phyloP scores from a whole-genome alignment of 2,329 filamentous ascomycete genomes.

The Monilinia fructicola region DNA sequence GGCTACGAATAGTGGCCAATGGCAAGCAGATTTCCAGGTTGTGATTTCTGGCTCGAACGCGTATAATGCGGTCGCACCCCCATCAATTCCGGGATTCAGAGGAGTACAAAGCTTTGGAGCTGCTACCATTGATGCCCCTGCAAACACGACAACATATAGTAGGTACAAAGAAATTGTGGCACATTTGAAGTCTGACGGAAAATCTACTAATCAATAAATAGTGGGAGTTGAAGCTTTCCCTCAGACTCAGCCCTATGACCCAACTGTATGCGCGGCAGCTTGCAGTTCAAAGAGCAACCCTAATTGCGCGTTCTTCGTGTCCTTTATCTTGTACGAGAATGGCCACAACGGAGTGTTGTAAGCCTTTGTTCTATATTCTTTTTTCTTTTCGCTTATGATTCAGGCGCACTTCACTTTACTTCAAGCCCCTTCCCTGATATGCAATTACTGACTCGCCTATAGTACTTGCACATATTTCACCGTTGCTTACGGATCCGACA shows the following conservation, averaged over 20 bases:
- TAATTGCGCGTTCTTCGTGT: slow-evolving; percentile 42
- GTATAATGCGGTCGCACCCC: slow-evolving; percentile 22
- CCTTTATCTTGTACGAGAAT: slow-evolving; percentile 44
- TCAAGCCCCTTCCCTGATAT: neutral
- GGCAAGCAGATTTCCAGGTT: slow-evolving; percentile 22
- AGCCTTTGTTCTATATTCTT: neutral
- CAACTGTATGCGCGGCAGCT: slow-evolving; percentile 38
- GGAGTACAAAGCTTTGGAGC: slow-evolving; percentile 37
- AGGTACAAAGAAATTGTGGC: neutral
- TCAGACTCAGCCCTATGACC: slow-evolving; percentile 38
- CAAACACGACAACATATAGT: slow-evolving; percentile 34
- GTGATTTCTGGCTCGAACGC: slow-evolving; percentile 23
- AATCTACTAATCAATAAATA: slow-evolving; percentile 9
- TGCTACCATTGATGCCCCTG: slow-evolving; percentile 40
- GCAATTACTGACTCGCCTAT: slow-evolving; percentile 2
- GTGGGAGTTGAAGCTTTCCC: slow-evolving; percentile 38
- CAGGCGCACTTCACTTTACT: neutral
- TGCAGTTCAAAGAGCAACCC: slow-evolving; percentile 33
- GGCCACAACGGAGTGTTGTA: slow-evolving; percentile 40
- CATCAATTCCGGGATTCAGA: slow-evolving; percentile 31
- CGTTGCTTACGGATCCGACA: slow-evolving; percentile 34
- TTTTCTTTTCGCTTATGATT: neutral
- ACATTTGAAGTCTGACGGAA: neutral
- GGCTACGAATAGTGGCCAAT: slow-evolving; percentile 20
- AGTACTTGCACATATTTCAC: slow-evolving; percentile 44